Base-by-base conservation (phyloP, 768 basidiomycete genomes). In the Psilocybe cubensis region DNA sequence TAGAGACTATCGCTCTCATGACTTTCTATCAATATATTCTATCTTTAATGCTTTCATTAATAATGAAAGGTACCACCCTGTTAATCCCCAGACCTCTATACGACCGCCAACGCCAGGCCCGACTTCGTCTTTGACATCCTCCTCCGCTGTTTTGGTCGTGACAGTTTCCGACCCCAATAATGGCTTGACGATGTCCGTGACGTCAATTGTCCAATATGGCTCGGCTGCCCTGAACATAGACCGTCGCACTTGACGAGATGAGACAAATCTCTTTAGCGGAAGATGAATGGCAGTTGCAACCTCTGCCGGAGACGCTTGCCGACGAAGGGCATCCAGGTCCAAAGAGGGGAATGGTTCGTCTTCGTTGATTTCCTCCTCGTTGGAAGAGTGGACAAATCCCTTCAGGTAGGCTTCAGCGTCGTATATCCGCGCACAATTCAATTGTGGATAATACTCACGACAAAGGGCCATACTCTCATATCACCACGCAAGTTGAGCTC, bases 41-140 rank as follows among this genome's bases (percentile, higher is more conserved):
- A 83, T 73, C 45, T 73, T 71, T 61, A 90, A 65, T 18, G 72
- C 73, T 59, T 76, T 80, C 83, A 91, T 83, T 63, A 92, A 71
- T 46, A 82, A 63, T 44, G 79, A 81, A 52, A 91, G 75, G 73
- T 91, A 93, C 89, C 91, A 92, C 31, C 91, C 92, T 20, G 92
- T 92, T 66, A 93, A 72, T 0, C 92, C 91, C 89, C 91, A 93
- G 24, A 92, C 83, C 65, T 92, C 88, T 14, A 91, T 70, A 56
- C 75, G 74, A 10, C 78, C 82, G 45, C 75, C 72, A 38, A 68
- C 70, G 25, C 76, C 79, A 18, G 70, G 68, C 12, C 78, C 78
- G 41, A 79, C 71, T 58, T 82, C 76, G 49, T 79, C 77, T 50
- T 72, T 68, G 35, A 71, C 67, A 51, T 60, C 63, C 38, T 61